Conservation (phyloP, 345 rosid genomes). For the Eucalyptus curtisii region DNA sequence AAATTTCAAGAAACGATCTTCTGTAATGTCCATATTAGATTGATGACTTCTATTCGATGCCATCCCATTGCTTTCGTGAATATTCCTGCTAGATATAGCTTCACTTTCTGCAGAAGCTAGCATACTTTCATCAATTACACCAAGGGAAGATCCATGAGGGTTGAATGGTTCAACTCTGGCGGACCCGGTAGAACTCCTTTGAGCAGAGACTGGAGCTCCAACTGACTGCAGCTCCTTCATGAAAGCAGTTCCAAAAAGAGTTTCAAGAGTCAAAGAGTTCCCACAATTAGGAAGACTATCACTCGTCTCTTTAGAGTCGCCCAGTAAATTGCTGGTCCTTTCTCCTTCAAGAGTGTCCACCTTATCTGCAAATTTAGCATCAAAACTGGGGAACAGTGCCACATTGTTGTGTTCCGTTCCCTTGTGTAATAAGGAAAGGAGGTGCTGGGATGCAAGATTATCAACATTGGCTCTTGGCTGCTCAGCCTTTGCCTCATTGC, state of each 20-base stretch:
- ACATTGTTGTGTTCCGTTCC: constrained; percentile 19
- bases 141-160: constrained; percentile 14
- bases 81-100: constrained; percentile 14
- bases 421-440: constrained; percentile 76
- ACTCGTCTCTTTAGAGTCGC: constrained; percentile 20
- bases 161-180: constrained; percentile 25
- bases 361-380: constrained; percentile 4
- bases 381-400: constrained; percentile 11
- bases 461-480: constrained; percentile 32
- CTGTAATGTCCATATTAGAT: constrained; percentile 25
- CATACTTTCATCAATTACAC: constrained; percentile 11
- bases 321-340: neutral
- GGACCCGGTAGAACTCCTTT: constrained; percentile 17
- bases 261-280: constrained; percentile 74
- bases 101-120: constrained; percentile 9
- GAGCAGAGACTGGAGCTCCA: constrained; percentile 47
- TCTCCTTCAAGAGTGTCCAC: constrained; percentile 1
- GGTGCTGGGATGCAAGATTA: constrained; percentile 73
- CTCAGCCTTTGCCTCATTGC: constrained; percentile 16
- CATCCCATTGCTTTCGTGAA: constrained; percentile 6
- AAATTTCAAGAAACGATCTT: constrained; percentile 24
- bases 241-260: constrained; percentile 91
- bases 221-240: constrained; percentile 86
- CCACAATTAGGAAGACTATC: constrained; percentile 18
- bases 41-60: constrained; percentile 28